Evolutionary conservation across 2,329 filamentous ascomycete species (phyloP), one percentile per base, ranked within the genome.

Genomic region (Mollisia scopiformis): DNA sequence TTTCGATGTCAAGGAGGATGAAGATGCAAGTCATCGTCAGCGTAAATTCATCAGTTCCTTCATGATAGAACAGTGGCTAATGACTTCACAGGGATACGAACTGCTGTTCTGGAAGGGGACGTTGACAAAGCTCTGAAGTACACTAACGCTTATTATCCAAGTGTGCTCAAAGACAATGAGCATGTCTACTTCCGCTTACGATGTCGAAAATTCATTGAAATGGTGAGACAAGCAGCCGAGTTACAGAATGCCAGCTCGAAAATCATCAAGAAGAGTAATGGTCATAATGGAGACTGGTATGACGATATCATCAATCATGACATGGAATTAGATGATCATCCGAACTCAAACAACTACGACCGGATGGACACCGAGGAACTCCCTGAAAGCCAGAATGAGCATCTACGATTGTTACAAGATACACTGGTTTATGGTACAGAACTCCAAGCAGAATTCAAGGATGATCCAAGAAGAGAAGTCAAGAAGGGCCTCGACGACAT

Each of bases 161-260:
- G 84, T 25, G 92, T 98, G 1, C 82, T 99, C 19, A 82, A 86
- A 50, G 85, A 91, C 23, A 92, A 97, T 71, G 87, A 91, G 57
- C 87, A 92, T 57, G 92, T 97, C 16, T 88, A 93, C 73, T 98
- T 99, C 77, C 90, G 88, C 60, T 80, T 99, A 52, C 87, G 89
- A 67, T 97, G 93, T 73, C 88, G 93, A 62, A 96, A 95, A 73
- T 97, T 98, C 74, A 89, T 98, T 62, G 95, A 99, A 75, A 94
- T 99, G 89, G 92, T 96, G 69, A 85, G 90, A 41, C 85, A 84
- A 60, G 88, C 88, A 35, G 87, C 88, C 2, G 89, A 93, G 67
- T 75, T 90, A 19, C 82, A 82, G n/a, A 66, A 68, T 19, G 61
- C 63, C 3, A 67, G 23, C 47, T 47, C 56, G 14, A 62, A 55